phyloP scores from a whole-genome alignment of 2,329 filamentous ascomycete genomes.

The Cladorrhinum sp. region DNA sequence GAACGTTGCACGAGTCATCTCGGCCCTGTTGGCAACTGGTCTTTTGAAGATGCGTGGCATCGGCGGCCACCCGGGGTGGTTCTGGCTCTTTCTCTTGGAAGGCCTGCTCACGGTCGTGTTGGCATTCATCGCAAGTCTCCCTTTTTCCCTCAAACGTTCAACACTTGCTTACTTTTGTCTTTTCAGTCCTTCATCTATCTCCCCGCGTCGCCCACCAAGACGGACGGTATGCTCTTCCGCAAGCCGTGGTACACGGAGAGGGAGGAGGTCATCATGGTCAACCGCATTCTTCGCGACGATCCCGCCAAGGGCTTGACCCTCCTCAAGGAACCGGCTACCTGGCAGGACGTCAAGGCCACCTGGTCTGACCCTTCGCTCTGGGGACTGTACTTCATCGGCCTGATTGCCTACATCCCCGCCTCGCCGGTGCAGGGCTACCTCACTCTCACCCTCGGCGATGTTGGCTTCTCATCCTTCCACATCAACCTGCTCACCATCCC shows the following conservation, averaged over 20 bases:
- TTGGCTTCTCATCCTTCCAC: conserved; percentile 57
- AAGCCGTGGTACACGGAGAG: conserved; percentile 64
- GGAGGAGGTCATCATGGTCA: conserved; percentile 69
- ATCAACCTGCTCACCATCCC: conserved; percentile 63
- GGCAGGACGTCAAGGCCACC: conserved; percentile 42
- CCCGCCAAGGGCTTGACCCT: conserved; percentile 50
- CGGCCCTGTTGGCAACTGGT: conserved; percentile 46
- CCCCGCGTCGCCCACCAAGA: conserved; percentile 62
- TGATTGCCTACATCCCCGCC: conserved; percentile 49
- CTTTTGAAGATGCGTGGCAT: conserved; percentile 50
- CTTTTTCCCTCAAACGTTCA: neutral
- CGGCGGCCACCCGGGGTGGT: conserved; percentile 50
- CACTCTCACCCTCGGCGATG: conserved; percentile 52
- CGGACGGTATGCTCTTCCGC: conserved; percentile 57
- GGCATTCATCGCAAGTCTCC: conserved; percentile 39
- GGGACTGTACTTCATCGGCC: conserved; percentile 49
- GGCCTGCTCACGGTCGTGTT: conserved; percentile 49
- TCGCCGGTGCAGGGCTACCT: conserved; percentile 48
- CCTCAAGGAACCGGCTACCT: conserved; percentile 42
- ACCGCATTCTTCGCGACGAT: conserved; percentile 53
- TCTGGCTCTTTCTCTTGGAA: conserved; percentile 49
- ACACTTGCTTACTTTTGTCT: too few relatives aligned
- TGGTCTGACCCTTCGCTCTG: conserved; percentile 47
- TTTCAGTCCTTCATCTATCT: conserved; percentile 54
- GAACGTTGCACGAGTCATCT: conserved; percentile 41